Evolutionary conservation across 2,329 filamentous ascomycete genomes (phyloP).

Genomic region (Sporothrix variecibatus): DNA sequence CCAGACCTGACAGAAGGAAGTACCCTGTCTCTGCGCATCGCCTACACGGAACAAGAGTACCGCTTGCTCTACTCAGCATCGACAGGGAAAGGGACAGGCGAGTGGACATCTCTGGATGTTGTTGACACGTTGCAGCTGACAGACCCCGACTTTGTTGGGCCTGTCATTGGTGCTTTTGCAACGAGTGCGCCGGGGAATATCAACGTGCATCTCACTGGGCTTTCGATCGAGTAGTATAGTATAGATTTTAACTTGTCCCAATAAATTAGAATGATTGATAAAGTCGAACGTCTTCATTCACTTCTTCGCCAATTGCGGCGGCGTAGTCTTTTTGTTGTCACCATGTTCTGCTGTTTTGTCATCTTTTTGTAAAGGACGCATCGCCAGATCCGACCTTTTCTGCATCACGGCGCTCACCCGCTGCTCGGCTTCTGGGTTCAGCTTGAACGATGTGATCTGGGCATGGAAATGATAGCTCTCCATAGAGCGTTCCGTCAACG

Average conservation of each 20-base stretch:
- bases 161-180: slow-evolving; percentile 1
- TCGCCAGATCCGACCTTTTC: too few species aligned
- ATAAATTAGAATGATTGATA: too few species aligned
- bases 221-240: neutral
- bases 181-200: neutral
- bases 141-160: slow-evolving; percentile 7
- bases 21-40: neutral
- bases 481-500: too few species aligned
- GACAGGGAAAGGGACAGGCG: neutral
- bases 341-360: too few species aligned
- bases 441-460: too few species aligned
- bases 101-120: neutral
- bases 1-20: neutral
- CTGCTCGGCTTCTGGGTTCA: too few species aligned
- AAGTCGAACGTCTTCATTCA: too few species aligned
- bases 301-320: too few species aligned
- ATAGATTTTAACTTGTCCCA: neutral
- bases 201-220: neutral
- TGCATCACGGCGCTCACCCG: too few species aligned
- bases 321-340: too few species aligned
- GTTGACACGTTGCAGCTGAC: slow-evolving; percentile 15
- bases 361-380: too few species aligned
- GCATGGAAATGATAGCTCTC: too few species aligned
- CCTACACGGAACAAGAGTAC: slow-evolving; percentile 5
- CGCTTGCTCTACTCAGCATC: neutral